Evolutionary conservation across 768 basidiomycete species (phyloP), one percentile per base, ranked within the genome.

Genomic region (Suillus paluster): DNA sequence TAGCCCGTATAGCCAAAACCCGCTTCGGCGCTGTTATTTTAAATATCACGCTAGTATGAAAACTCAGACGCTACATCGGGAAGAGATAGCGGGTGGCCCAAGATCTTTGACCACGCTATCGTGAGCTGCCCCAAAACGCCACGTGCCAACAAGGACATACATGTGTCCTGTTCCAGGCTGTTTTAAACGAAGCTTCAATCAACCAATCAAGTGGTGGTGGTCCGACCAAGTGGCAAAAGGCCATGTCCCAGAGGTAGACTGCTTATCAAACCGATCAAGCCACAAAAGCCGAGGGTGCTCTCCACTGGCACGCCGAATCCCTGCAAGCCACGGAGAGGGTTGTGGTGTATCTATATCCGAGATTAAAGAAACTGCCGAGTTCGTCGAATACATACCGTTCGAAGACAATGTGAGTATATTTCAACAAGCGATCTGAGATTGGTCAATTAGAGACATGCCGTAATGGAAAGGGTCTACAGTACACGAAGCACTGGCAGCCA

Each of bases 1-100:
- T 71, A 73, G 73, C 70, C 67, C 66, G 64, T 66, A 69, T 64
- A 67, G 71, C 66, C 62, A 63, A 60, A 66, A 57, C 11, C 59
- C 39, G 59, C 60, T 60, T 71, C 66, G 73, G 75, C 64, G 64
- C 59, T 66, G 71, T 66, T 71, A 71, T 71, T 73, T 71, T 71
- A 66, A 68, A 73, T 65, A 64, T 64, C 61, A 49, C 57, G 62
- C 66, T 60, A 65, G 69, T 65, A 60, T 61, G 63, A 71, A 73
- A 71, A 63, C 63, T 70, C 52, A 61, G 58, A 68, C 62, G 58
- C 68, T 67, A 36, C 64, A 67, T 68, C 66, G 74, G 70, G 69
- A 75, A 53, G 59, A 57, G 62, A 49, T 49, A 54, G 19, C 34
- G 11, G 27, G 34, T 36, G 27, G 58, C n/a, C 9, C 27, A 30